Percentiles rank a stretch among this genome's conserved stretches.
Evolutionary conservation across 176 grass and related monocot species (phyloP).

Genomic region (Avena eriantha): DNA sequence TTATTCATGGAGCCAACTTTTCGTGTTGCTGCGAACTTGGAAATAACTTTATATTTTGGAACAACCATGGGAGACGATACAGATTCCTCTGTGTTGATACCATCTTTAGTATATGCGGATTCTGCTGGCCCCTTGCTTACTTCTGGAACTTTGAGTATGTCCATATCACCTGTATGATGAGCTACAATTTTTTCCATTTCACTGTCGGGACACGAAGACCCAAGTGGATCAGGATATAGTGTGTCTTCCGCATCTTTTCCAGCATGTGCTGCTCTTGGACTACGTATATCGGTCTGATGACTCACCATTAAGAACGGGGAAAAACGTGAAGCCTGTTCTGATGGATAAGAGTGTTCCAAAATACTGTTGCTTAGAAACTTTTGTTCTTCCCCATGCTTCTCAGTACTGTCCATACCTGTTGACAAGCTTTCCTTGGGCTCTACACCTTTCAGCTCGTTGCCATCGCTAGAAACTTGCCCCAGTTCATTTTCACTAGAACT

Average conservation of each 20-base stretch:
- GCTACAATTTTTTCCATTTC: constrained; percentile 35
- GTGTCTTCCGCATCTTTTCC: neutral
- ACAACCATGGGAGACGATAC: constrained; percentile 13
- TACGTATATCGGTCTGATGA: constrained; percentile 29
- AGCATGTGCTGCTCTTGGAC: constrained; percentile 15
- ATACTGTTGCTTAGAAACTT: constrained; percentile 28
- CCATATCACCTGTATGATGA: constrained; percentile 37
- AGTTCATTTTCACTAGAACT: constrained; percentile 29
- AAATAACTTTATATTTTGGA: constrained; percentile 34
- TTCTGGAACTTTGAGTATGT: constrained; percentile 50
- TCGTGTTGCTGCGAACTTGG: constrained; percentile 42
- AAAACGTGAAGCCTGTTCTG: constrained; percentile 37
- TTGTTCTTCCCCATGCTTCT: constrained; percentile 40
- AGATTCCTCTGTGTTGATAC: constrained; percentile 40
- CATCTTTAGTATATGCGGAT: constrained; percentile 31
- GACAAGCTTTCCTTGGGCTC: constrained; percentile 43
- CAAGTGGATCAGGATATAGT: constrained; percentile 30
- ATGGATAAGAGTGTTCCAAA: constrained; percentile 19
- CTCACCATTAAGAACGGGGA: constrained; percentile 15
- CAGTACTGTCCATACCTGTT: constrained; percentile 9
- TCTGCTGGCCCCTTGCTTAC: constrained; percentile 15
- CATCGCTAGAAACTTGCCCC: constrained; percentile 43
- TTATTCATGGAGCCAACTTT: constrained; percentile 62
- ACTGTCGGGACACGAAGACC: constrained; percentile 25
- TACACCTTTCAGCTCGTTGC: constrained; percentile 15